Evolutionary conservation across 2,329 filamentous ascomycete species (phyloP), one percentile per base, ranked within the genome.

Genomic region (Arthrinium puccinioides): DNA sequence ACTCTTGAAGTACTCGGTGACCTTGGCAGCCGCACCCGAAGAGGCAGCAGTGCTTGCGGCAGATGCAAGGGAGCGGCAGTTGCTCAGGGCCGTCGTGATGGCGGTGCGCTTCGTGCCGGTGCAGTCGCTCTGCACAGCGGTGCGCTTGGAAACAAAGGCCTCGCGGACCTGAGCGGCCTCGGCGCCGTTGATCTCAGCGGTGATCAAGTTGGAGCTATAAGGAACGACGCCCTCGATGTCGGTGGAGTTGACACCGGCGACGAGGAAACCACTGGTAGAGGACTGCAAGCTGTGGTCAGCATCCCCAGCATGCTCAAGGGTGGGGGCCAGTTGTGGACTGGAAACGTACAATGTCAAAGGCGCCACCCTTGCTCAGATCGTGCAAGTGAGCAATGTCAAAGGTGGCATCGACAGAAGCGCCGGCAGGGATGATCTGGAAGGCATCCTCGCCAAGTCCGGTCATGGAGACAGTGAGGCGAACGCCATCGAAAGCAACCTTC

Each of bases 1-100:
- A 9, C 60, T 57, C 60, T 79, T 82, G 69, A 83, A 85, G 65
- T 79, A 83, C 51, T 79, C 74, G 24, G 56, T 57, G 47, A 81
- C 59, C 50, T 69, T 76, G 47, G 61, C 56, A 4, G 66, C 63
- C n/a, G n/a, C n/a, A n/a, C n/a, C n/a, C 0, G 71, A 73, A 1
- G 65, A 72, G 2, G 63, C 54, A 0, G 75, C 73, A 3, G 71
- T 72, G 1, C 57, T 52, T 1, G 72, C 66, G 9, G 79, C 78
- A 4, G 61, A 56, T 2, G 80, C 76, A 5, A 81, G 61, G 13
- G 56, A 60, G 6, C 64, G 60, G 50, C 78, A 76, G 56, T 76
- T 72, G 43, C 52, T 54, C 9, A 83, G 60, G 1, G 76, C 79
- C 4, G 55, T 69, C 16, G 57, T 53, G 14, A 75, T 67, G 2